Percentiles rank a stretch among this genome's conserved stretches.
Evolutionary conservation across 164 flowering plant genomes (phyloP).

Genomic region (Sextonia rubra): DNA sequence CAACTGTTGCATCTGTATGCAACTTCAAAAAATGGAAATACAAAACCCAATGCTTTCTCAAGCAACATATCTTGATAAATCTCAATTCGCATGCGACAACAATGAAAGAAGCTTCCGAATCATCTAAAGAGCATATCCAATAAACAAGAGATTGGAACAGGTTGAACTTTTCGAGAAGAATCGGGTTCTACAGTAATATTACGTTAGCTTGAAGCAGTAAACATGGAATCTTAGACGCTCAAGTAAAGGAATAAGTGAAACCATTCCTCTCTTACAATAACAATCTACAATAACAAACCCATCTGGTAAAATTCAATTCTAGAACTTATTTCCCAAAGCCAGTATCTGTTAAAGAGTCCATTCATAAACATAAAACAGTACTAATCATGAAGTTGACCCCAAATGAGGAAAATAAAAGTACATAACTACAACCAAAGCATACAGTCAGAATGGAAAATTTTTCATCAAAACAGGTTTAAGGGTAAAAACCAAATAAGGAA

Average conservation of each 20-base stretch:
- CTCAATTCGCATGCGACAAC: neutral
- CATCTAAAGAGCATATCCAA: neutral
- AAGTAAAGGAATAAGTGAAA: neutral
- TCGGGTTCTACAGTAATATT: neutral
- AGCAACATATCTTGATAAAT: neutral
- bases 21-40: neutral
- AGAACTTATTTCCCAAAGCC: neutral
- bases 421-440: no score
- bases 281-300: neutral
- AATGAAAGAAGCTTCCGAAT: neutral
- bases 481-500: no score
- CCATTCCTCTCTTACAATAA: neutral
- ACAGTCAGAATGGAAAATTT: no score
- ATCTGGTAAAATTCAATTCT: neutral
- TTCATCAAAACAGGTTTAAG: no score
- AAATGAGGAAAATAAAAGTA: no score
- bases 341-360: no score
- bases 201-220: neutral
- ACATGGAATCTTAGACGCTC: constrained; percentile 2
- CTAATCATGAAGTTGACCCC: no score
- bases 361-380: no score
- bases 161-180: neutral
- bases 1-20: neutral
- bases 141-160: neutral
- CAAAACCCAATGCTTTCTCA: neutral